phyloP scores from a whole-genome alignment of 352 stramenopile species.

The Thalassiosira hispida region DNA sequence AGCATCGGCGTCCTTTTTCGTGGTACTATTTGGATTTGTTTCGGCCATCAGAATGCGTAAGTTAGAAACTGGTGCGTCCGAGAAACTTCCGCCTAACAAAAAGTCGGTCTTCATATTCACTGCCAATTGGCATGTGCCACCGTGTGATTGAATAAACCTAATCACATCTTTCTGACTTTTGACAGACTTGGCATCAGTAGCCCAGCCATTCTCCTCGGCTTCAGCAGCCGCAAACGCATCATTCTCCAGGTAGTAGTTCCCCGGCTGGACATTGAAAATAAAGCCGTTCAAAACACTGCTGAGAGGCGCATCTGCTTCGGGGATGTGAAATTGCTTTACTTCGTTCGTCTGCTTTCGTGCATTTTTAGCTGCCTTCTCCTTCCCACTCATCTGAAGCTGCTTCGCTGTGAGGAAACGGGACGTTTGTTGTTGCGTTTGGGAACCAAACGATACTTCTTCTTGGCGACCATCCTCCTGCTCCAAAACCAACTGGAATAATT shows the following conservation, averaged over 20 bases:
- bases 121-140: conserved; percentile 60
- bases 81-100: conserved; percentile 57
- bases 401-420: conserved; percentile 55
- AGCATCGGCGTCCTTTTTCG: conserved; percentile 40
- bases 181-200: conserved; percentile 52
- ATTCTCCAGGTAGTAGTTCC: conserved; percentile 68
- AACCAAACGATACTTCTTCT: conserved; percentile 48
- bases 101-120: conserved; percentile 46
- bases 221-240: conserved; percentile 61
- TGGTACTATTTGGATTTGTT: conserved; percentile 29
- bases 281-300: conserved; percentile 54
- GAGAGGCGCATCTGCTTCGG: conserved; percentile 28
- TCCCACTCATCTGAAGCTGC: conserved; percentile 37
- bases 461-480: conserved; percentile 51
- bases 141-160: conserved; percentile 72
- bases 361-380: conserved; percentile 30
- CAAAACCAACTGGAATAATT: conserved; percentile 61
- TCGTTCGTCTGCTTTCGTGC: conserved; percentile 32
- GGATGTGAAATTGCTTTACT: conserved; percentile 51
- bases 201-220: conserved; percentile 67
- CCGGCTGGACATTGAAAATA: conserved; percentile 71
- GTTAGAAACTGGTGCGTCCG: conserved; percentile 65
- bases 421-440: conserved; percentile 12
- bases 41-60: conserved; percentile 32
- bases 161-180: conserved; percentile 67